Evolutionary conservation across 2,329 filamentous ascomycete genomes (phyloP).

Genomic region (Davidsoniella virescens): DNA sequence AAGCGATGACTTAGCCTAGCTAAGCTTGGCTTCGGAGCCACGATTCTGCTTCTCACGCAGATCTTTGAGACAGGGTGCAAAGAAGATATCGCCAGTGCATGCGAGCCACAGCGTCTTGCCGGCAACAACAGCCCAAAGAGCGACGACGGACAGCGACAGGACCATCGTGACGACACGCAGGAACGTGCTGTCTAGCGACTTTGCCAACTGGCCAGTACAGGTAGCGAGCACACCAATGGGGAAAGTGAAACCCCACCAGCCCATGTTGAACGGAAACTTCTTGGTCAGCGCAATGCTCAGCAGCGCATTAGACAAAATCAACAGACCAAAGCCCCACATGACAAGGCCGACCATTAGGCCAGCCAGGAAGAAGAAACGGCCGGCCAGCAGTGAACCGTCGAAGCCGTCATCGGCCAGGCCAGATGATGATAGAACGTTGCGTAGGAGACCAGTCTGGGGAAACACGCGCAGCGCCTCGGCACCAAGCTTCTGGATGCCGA

Average conservation of each 20-base stretch:
- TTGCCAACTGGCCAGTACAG: conserved; percentile 24
- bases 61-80: conserved; percentile 25
- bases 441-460: conserved; percentile 22
- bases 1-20: background rate
- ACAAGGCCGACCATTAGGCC: conserved; percentile 20
- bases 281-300: conserved; percentile 25
- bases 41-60: conserved; percentile 20
- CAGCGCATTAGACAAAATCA: conserved; percentile 28
- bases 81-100: conserved; percentile 27
- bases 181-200: conserved; percentile 27
- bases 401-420: conserved; percentile 22
- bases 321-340: conserved; percentile 29
- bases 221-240: conserved; percentile 29
- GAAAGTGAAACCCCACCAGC: conserved; percentile 33
- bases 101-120: conserved; percentile 23
- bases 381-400: conserved; percentile 40
- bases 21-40: conserved; percentile 4
- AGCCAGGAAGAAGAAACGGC: conserved; percentile 23
- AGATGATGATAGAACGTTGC: conserved; percentile 15
- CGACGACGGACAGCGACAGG: conserved; percentile 24
- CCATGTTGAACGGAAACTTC: conserved; percentile 29
- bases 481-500: conserved; percentile 36
- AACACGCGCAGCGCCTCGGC: conserved; percentile 28
- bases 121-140: conserved; percentile 28
- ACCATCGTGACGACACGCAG: conserved; percentile 27